Base-by-base conservation (phyloP, 2,329 filamentous ascomycete species). In the Fusarium cicatricum region DNA sequence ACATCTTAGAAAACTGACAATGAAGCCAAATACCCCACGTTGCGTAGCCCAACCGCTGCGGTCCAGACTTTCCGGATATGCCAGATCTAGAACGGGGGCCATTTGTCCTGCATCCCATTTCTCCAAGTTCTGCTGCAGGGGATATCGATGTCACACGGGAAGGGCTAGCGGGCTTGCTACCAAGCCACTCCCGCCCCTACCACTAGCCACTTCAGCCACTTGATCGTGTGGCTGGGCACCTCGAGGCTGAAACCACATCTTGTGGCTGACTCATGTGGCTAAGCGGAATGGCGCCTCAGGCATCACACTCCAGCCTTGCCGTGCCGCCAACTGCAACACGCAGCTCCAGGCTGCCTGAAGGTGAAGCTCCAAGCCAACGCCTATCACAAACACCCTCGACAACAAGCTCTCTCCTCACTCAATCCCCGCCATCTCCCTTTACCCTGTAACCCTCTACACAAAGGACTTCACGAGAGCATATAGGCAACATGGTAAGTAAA, bases 341-440 rank as follows among this genome's bases (percentile, higher is more conserved):
- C 75, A 78, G 75, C 76, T 77, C 72, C 73, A 71, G 75, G 75
- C 72, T 78, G 76, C 76, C 76, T 78, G 75, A 72, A 72, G 59
- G 53, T 58, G 63, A 70, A 74, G 71, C 72, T 74, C 70, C 71
- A 72, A 66, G 55, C 62, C 70, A 65, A 68, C 54, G 63, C 64
- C 55, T 65, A 48, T 56, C 55, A 45, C 56, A 65, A 58, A 55
- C 52, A 63, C 58, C 21, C 58, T 54, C 55, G 37, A 55, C 37
- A 37, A 40, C 39, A 52, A 49, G 48, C 60, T 68, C 58, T 52
- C 53, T 52, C 49, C 53, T 53, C 36, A 51, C 29, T 48, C 55
- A 58, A 47, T 58, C 51, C 50, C 43, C 40, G 33, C 47, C 48
- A 19, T 21, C 39, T 47, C 34, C 29, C 44, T 34, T 53, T 55